Base-by-base conservation (phyloP, 2,329 filamentous ascomycete species). In the Fusarium sp. region DNA sequence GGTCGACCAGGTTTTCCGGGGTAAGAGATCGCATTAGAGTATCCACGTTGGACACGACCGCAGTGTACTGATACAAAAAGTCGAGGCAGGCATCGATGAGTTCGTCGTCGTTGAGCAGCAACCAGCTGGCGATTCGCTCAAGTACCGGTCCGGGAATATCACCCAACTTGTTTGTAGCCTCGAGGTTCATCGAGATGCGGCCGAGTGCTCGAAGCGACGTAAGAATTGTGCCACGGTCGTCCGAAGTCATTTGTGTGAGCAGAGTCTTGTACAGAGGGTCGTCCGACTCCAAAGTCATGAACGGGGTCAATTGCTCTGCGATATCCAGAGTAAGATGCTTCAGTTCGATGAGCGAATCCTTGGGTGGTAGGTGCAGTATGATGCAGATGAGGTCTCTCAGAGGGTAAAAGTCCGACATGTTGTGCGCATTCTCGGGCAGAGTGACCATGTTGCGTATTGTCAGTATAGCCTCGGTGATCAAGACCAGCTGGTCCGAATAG, bases 361-460 rank as follows among this genome's bases (percentile, higher is more conserved):
- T 89, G 13, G 89, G 85, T 4, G 95, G 95, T 4, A 98, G 87
- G 76, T 92, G 93, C 52, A 98, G 86, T 27, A 94, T 87, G 71
- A 98, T 93, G 79, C 94, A 93, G 65, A 98, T 86, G 59, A 97
- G 89, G 77, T 98, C 95, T 79, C 93, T 92, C 42, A 97, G 85
- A 1, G 94, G 88, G 18, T 90, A 90, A 69, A 96, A 91, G 27
- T 93, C 91, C 6, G 94, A 89, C 77, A 97, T 89, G 80, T 95
- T 96, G 27, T 89, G 84, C 0, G 96, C 96, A 79, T 99, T 99
- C 71, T 98, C 95, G 24, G 92, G 90, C 22, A 98, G 86, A 82
- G 97, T 93, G n/a, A 95, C 92, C 95, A 99, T 98, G 81, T 99
- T 99, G 61, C 96, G 91, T 50, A 98, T 87, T 20, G 97, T 95